Base-by-base conservation (phyloP, 2,329 filamentous ascomycete species). In the Niveomyces coronatus region DNA sequence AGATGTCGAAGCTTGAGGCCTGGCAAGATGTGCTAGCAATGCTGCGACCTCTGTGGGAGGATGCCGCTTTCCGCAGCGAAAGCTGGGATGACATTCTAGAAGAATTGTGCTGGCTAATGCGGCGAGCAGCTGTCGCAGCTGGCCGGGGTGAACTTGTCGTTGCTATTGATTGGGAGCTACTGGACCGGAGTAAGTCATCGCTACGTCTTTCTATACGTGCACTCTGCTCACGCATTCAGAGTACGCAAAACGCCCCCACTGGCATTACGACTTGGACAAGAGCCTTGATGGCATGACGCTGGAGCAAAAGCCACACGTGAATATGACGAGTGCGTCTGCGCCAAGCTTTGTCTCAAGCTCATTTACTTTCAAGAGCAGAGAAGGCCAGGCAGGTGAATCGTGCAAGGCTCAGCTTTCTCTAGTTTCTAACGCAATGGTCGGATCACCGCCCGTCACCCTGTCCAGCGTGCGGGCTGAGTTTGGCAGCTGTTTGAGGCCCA, bases 111-210 rank as follows among this genome's bases (percentile, higher is more conserved):
- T 80, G 76, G 74, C 60, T 67, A n/a, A 55, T 81, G 41, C 65
- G 77, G 44, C 63, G 65, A 42, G 76, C 73, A 9, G 76, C 76
- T 4, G 61, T 60, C 3, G 60, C 68, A 43, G 60, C 63, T 32
- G 67, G 67, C 7, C 67, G 73, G 37, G 67, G 66, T 8, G 69
- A 73, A 37, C 58, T 79, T 20, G 64, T 81, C 8, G 57, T 82
- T 24, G 65, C 74, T 19, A 70, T 79, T 35, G 76, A 80, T 49
- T 80, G 79, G 73, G 78, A 82, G 50, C 60, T 82, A 31, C 62
- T 81, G 53, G 66, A 74, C 41, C 68, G 57, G 31, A 64, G 75
- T 78, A 58, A 53, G 72, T 63, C 15, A 13, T 27, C 31, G 10
- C n/a, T 4, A 15, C 15, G 28, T 15, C 22, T 18, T 19, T 14